Conservation (phyloP, 345 rosid species). For the Geranium brycei region DNA sequence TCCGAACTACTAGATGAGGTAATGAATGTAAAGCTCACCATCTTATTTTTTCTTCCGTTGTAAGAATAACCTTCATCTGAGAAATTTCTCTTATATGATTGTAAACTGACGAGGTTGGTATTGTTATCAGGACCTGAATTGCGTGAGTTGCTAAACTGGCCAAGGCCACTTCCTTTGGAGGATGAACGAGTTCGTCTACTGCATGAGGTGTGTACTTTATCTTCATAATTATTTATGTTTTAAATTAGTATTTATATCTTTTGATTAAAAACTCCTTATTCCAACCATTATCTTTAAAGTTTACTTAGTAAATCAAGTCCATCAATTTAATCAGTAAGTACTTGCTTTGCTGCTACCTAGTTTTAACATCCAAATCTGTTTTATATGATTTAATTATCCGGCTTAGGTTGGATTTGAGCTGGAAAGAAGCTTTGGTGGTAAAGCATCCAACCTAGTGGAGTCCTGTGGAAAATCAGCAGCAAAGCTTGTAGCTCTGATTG, state of each 20-base stretch:
- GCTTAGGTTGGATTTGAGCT: conserved; percentile 60
- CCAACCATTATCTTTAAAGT: neutral
- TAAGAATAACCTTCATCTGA: neutral
- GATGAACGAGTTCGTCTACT: conserved; percentile 59
- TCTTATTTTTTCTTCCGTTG: neutral
- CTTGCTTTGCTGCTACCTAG: too few relatives aligned
- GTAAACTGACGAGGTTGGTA: conserved; percentile 6
- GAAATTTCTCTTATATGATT: neutral
- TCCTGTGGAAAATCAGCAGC: conserved; percentile 59
- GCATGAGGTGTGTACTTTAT: conserved; percentile 44
- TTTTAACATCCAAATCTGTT: too few relatives aligned
- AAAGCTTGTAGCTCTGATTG: conserved; percentile 54
- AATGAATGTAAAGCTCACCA: too few relatives aligned
- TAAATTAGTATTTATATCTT: neutral
- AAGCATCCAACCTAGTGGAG: conserved; percentile 57
- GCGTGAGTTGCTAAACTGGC: conserved; percentile 56
- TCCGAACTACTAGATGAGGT: too few relatives aligned
- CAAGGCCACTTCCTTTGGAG: conserved; percentile 75
- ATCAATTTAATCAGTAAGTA: too few relatives aligned
- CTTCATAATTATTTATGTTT: neutral
- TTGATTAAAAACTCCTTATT: neutral
- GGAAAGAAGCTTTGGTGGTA: conserved; percentile 54
- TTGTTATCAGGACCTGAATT: conserved; percentile 43
- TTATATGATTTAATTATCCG: conserved; percentile 2
- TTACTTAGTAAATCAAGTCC: too few relatives aligned